Base-by-base conservation (phyloP, 768 basidiomycete species). In the Boletus eberwhitei region DNA sequence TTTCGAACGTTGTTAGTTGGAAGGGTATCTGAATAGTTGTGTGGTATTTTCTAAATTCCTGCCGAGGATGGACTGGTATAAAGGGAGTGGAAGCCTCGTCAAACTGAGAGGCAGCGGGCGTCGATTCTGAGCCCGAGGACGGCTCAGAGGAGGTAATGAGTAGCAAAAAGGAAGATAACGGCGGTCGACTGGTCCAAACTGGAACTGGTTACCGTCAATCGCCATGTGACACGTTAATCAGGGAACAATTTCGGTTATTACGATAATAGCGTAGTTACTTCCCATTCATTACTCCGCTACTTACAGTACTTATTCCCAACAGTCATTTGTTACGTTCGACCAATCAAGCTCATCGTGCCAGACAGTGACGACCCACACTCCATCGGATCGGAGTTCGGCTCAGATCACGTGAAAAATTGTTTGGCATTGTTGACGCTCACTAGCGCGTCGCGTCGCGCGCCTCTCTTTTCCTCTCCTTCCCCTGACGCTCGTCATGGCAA, bases 401-500 rank as follows among this genome's bases (percentile, higher is more conserved):
- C 21, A 31, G 39, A 35, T 57, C 57, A 60, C 53, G 55, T 57
- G 53, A 17, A 12, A 12, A 0, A 13, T 54, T 70, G 11, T 69
- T 67, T 69, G 70, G 38, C 45, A 21, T 53, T 67, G 16, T 62
- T 69, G 47, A 47, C 37, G 9, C 42, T 42, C 44, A 31, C 1
- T 42, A 34, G 35, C 53, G 60, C 53, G 64, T 61, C 70, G 70
- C 72, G 72, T 70, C 72, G 57, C 57, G 59, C 13, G 35, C 58
- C 44, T 31, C 57, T 59, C 56, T 55, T 32, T 35, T 41, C n/a
- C 48, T 35, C 48, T 34, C 14, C 36, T 41, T 21, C 19, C 37
- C 37, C 45, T 43, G 17, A 21, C 57, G 38, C 46, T 32, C 57
- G 9, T 53, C 48, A 87, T 86, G 85, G 71, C 75, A 9, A 87